phyloP scores from a whole-genome alignment of 345 rosid species.

The Heritiera fomes region DNA sequence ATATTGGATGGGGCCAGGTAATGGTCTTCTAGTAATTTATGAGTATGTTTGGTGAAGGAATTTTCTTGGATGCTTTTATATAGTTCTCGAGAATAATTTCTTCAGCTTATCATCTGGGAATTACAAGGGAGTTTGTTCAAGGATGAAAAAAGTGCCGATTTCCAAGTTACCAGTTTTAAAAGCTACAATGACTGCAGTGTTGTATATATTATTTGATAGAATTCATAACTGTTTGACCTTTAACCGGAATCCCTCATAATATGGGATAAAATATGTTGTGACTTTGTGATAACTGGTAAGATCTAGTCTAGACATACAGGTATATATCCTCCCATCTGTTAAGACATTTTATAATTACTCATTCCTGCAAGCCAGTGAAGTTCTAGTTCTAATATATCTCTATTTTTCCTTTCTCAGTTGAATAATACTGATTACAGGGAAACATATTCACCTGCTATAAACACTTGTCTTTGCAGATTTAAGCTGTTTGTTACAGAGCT shows the following conservation, averaged over 20 bases:
- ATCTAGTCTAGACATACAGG: background rate
- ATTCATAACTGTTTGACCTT: background rate
- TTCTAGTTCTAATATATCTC: background rate
- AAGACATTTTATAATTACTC: background rate
- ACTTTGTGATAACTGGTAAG: background rate
- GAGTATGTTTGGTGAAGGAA: background rate
- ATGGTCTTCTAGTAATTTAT: background rate
- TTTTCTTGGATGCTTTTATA: background rate
- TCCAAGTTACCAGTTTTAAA: background rate
- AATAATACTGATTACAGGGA: background rate
- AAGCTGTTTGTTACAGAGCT: background rate
- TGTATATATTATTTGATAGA: background rate
- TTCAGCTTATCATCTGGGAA: background rate
- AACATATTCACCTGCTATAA: background rate
- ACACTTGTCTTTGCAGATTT: background rate
- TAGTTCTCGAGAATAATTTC: background rate
- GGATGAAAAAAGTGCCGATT: constrained; percentile 2
- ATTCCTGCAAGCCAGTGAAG: background rate
- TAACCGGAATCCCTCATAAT: background rate
- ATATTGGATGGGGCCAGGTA: constrained; percentile 99
- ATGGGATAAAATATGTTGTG: background rate
- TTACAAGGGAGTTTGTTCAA: background rate
- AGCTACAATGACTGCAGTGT: background rate
- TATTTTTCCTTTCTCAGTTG: background rate
- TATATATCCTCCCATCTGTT: background rate